Percentiles rank a stretch among this genome's conserved stretches.
Evolutionary conservation across 2,329 filamentous ascomycete species (phyloP).

Genomic region (Stagonosporopsis cucurbitacearum): DNA sequence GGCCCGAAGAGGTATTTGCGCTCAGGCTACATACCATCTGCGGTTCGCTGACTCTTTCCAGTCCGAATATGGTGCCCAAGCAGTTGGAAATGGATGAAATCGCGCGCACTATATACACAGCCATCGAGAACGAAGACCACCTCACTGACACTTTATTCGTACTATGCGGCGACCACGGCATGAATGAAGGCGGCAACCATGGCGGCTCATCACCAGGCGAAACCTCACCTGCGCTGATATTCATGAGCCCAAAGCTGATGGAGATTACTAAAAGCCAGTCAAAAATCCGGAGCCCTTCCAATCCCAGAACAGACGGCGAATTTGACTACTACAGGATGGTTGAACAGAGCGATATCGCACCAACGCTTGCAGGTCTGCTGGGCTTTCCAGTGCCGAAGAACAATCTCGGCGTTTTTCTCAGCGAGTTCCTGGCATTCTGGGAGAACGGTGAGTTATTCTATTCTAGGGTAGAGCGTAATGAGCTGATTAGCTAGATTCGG

Average conservation of each 20-base stretch:
- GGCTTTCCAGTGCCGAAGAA: slow-evolving; percentile 90
- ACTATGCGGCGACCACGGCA: slow-evolving; percentile 94
- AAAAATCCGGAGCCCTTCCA: slow-evolving; percentile 58
- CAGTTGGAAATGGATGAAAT: slow-evolving; percentile 93
- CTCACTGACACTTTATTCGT: slow-evolving; percentile 82
- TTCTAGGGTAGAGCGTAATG: no score
- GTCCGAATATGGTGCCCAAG: slow-evolving; percentile 90
- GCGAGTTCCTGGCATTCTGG: slow-evolving; percentile 82
- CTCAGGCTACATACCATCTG: slow-evolving; percentile 10
- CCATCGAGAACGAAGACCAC: slow-evolving; percentile 73
- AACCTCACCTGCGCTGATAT: slow-evolving; percentile 90
- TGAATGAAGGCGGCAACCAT: slow-evolving; percentile 98
- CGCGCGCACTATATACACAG: slow-evolving; percentile 75
- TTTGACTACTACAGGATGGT: slow-evolving; percentile 84
- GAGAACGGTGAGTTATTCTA: slow-evolving; percentile 69
- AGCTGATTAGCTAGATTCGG: slow-evolving; percentile 45
- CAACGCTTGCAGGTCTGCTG: slow-evolving; percentile 83
- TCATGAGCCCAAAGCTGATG: slow-evolving; percentile 83
- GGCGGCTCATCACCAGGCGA: slow-evolving; percentile 93
- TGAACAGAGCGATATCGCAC: slow-evolving; percentile 94
- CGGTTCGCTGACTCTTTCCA: slow-evolving; percentile 43
- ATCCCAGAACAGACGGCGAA: slow-evolving; percentile 61
- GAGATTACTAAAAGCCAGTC: slow-evolving; percentile 53
- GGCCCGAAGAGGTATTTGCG: slow-evolving; percentile 74
- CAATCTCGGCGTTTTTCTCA: slow-evolving; percentile 85